Conservation (phyloP, 371 early-diverging fungal genomes). For the Mortierella sp. region DNA sequence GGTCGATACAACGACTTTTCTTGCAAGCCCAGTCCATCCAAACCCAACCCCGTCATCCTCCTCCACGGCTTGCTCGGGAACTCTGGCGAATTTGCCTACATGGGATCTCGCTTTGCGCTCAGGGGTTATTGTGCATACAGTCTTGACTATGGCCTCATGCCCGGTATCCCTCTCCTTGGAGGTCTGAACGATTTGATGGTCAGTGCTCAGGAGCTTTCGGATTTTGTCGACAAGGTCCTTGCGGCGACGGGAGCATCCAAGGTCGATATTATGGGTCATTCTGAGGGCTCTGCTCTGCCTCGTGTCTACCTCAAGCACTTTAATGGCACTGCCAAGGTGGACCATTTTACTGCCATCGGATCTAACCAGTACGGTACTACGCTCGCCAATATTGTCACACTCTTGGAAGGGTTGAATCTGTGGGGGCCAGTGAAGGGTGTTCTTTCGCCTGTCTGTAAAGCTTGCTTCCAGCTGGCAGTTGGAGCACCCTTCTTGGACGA, state of each 20-base stretch:
- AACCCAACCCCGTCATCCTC: constrained; percentile 28
- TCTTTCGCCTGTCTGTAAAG: constrained; percentile 8
- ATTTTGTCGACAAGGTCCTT: constrained; percentile 30
- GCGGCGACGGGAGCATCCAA: constrained; percentile 20
- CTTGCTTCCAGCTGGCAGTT: constrained; percentile 21
- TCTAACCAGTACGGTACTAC: constrained; percentile 26
- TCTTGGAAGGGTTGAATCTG: constrained; percentile 2
- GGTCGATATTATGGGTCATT: constrained; percentile 33
- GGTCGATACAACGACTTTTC: constrained; percentile 18
- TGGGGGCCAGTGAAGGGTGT: not conserved
- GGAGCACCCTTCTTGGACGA: constrained; percentile 13
- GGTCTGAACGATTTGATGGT: constrained; percentile 14
- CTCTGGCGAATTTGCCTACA: constrained; percentile 17
- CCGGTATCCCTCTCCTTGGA: not conserved
- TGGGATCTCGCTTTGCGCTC: constrained; percentile 12
- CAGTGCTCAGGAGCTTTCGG: constrained; percentile 29
- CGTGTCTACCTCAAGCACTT: constrained; percentile 27
- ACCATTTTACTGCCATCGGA: constrained; percentile 18
- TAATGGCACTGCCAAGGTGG: constrained; percentile 14
- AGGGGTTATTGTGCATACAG: constrained; percentile 32
- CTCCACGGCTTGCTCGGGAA: constrained; percentile 22
- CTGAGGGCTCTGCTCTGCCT: constrained; percentile 20
- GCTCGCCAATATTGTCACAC: not conserved
- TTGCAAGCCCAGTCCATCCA: constrained; percentile 21
- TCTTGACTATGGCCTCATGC: constrained; percentile 21